These are phyloP conservation scores for Tephrocybe sp. DNA, from an alignment of 768 basidiomycete species.

Conservation along the genomic window DNA sequence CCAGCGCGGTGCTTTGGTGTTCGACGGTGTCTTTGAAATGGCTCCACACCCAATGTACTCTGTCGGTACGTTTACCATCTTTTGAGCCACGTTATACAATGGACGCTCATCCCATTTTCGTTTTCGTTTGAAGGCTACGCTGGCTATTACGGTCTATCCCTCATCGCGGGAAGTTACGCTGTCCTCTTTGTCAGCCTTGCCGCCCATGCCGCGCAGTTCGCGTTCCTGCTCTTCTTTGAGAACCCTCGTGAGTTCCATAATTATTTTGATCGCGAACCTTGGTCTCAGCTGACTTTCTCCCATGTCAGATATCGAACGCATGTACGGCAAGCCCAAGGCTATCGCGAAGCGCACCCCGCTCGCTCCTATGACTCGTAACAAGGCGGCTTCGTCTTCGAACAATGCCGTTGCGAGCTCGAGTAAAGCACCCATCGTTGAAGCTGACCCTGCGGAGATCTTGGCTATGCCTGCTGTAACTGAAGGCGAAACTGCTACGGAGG, in stretches of 20 bases:
- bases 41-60: conserved; percentile 97
- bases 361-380: conserved; percentile 18
- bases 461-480: conserved; percentile 68
- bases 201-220: conserved; percentile 95
- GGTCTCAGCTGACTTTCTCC: not conserved
- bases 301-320: conserved; percentile 79
- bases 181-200: conserved; percentile 93
- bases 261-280: not conserved
- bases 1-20: conserved; percentile 89
- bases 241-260: conserved; percentile 77
- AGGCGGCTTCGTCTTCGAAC: conserved; percentile 10
- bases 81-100: conserved; percentile 4
- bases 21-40: conserved; percentile 97
- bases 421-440: conserved; percentile 18
- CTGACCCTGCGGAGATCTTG: conserved; percentile 24
- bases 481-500: conserved; percentile 68
- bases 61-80: conserved; percentile 42
- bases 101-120: conserved; percentile 4
- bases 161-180: conserved; percentile 84
- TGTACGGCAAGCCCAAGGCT: conserved; percentile 89
- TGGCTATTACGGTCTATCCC: conserved; percentile 95
- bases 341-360: conserved; percentile 83
- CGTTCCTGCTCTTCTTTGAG: conserved; percentile 93
- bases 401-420: conserved; percentile 14
- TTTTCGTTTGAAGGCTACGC: conserved; percentile 64